Evolutionary conservation across 2,329 filamentous ascomycete species (phyloP).

Genomic region (Fusarium pininemorale): DNA sequence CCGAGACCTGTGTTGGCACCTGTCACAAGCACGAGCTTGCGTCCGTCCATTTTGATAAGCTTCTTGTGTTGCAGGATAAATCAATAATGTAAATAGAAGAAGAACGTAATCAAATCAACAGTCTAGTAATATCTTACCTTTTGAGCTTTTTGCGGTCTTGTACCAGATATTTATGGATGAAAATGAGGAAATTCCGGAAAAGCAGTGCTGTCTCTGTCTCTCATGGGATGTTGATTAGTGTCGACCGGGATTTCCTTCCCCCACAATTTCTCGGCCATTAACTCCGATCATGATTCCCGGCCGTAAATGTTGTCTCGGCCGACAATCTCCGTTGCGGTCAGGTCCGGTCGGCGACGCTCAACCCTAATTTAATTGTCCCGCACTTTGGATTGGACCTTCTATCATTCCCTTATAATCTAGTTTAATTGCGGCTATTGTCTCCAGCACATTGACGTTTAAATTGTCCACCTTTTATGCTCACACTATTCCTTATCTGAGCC

Average conservation of each 20-base stretch:
- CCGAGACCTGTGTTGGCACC: background rate
- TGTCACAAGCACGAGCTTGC: background rate
- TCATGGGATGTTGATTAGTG: fast-evolving
- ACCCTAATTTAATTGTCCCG: background rate
- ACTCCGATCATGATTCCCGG: background rate
- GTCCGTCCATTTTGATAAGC: background rate
- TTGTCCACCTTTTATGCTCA: fast-evolving
- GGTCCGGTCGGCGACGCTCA: slow-evolving; percentile 44
- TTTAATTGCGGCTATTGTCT: background rate
- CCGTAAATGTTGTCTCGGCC: background rate
- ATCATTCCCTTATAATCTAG: background rate
- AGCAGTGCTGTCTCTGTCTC: background rate
- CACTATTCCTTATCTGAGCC: background rate
- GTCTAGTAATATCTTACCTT: background rate
- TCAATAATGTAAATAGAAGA: background rate
- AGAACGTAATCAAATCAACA: background rate
- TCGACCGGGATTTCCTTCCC: no score
- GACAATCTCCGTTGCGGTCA: background rate
- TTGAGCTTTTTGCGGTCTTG: fast-evolving
- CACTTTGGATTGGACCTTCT: background rate
- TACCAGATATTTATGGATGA: fast-evolving
- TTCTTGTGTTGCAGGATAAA: background rate
- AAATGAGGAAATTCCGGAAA: background rate
- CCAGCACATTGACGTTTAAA: background rate
- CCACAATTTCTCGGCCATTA: background rate